phyloP scores from a whole-genome alignment of 345 rosid species.

The Eucalyptus tenuipes region DNA sequence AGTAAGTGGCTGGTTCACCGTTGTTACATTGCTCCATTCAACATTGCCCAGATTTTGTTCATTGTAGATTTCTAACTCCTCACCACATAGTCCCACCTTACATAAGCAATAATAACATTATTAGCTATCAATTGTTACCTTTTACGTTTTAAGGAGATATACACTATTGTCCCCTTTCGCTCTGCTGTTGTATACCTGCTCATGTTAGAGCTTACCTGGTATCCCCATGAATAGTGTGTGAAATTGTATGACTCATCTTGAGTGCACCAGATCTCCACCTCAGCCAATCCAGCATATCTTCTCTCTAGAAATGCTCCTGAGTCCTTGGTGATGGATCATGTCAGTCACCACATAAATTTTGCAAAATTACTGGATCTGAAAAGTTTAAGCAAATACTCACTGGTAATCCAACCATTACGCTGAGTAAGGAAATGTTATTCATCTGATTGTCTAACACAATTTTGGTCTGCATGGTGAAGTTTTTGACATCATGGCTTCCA shows the following conservation, averaged over 20 bases:
- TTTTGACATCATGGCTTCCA: constrained; percentile 45
- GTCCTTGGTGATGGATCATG: constrained; percentile 25
- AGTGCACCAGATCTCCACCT: constrained; percentile 26
- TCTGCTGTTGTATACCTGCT: neutral
- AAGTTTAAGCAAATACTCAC: constrained; percentile 9
- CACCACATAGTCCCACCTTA: constrained; percentile 66
- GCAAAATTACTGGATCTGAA: neutral
- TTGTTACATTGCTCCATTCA: constrained; percentile 32
- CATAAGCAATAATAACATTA: neutral
- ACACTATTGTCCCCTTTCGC: neutral
- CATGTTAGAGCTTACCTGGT: constrained; percentile 31
- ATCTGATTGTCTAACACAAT: constrained; percentile 25
- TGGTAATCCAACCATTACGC: constrained; percentile 88
- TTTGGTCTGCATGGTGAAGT: constrained; percentile 28
- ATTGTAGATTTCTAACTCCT: constrained; percentile 32
- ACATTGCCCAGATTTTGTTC: constrained; percentile 18
- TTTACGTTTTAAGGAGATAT: neutral
- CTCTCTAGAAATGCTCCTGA: constrained; percentile 72
- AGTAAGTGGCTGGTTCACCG: constrained; percentile 33
- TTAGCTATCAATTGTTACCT: neutral
- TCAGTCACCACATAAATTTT: neutral
- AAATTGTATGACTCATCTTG: constrained; percentile 15
- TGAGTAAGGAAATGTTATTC: constrained; percentile 63
- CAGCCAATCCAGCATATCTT: constrained; percentile 29
- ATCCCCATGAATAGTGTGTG: constrained; percentile 54